Conservation (phyloP, 2,329 filamentous ascomycete genomes). For the Amphichorda felina region DNA sequence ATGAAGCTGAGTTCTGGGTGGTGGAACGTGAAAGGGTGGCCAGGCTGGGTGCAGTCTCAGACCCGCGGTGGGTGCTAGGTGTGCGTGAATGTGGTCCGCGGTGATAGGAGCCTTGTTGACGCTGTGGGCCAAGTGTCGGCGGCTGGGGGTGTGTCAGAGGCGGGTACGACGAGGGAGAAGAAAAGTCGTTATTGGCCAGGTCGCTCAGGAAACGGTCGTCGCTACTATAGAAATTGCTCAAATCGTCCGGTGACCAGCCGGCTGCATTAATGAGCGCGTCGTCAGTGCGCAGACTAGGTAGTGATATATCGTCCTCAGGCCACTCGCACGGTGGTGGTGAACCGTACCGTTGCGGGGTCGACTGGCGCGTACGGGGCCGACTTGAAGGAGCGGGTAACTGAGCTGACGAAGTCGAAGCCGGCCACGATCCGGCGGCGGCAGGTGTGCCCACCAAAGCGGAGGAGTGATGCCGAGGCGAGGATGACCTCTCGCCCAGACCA, state of each 20-base stretch:
- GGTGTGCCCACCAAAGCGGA: too few species aligned
- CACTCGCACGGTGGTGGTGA: background rate
- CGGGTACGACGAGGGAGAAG: constrained; percentile 23
- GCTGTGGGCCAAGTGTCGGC: background rate
- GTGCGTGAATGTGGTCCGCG: background rate
- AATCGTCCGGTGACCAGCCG: constrained; percentile 2
- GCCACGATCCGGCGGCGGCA: too few species aligned
- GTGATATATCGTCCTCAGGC: background rate
- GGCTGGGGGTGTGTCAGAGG: constrained; percentile 9
- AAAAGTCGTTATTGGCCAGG: constrained; percentile 17
- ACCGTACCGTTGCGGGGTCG: background rate
- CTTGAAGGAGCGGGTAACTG: too few species aligned
- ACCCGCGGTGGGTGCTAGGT: background rate
- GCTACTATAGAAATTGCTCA: background rate
- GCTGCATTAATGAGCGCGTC: constrained; percentile 5
- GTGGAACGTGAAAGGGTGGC: background rate
- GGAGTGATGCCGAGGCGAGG: constrained; percentile 2
- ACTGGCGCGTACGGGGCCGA: background rate
- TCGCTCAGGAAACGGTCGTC: constrained; percentile 13
- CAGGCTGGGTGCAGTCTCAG: background rate
- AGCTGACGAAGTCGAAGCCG: too few species aligned
- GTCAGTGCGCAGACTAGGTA: constrained; percentile 1
- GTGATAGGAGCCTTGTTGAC: background rate
- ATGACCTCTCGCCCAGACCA: background rate
- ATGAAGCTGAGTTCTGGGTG: background rate